Percentiles rank a stretch among this genome's conserved stretches.
phyloP scores from a whole-genome alignment of 192 early-diverging fungal genomes.

The Thamnidium elegans region DNA sequence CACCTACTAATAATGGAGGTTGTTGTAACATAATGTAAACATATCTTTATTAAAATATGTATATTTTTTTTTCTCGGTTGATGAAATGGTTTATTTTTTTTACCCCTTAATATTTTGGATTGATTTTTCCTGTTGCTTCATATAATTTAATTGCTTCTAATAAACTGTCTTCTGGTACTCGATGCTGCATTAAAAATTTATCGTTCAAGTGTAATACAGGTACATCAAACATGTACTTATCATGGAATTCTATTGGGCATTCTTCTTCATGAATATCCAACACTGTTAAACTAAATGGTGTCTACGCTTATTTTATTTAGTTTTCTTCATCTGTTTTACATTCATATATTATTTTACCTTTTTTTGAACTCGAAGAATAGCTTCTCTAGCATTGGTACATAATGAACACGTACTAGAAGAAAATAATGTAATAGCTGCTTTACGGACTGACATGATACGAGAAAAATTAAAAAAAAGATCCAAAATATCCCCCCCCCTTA shows the following conservation, averaged over 20 bases:
- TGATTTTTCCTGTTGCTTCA: constrained; percentile 29
- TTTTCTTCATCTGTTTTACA: neutral
- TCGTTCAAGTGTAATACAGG: constrained; percentile 51
- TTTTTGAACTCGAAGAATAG: constrained; percentile 40
- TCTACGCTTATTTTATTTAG: constrained; percentile 8
- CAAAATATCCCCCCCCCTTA: too few relatives aligned
- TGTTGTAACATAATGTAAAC: constrained; percentile 39
- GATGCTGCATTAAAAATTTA: constrained; percentile 44
- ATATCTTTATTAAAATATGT: neutral
- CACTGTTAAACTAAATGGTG: constrained; percentile 29
- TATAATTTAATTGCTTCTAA: constrained; percentile 32
- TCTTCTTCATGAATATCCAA: constrained; percentile 33
- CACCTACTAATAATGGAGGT: constrained; percentile 28
- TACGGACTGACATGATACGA: constrained; percentile 18
- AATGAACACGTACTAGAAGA: constrained; percentile 49
- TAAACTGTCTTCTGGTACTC: constrained; percentile 41
- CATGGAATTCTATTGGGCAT: constrained; percentile 37
- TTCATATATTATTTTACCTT: constrained; percentile 39
- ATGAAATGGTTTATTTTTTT: neutral
- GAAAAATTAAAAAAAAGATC: constrained; percentile 5
- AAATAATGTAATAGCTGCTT: constrained; percentile 40
- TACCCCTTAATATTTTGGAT: constrained; percentile 1
- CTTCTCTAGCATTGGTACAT: constrained; percentile 47
- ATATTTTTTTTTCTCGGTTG: neutral
- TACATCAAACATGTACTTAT: constrained; percentile 57